These are phyloP conservation scores for Puccinia polysora DNA, from an alignment of 1,284 basidiomycete species.

Conservation along the genomic window DNA sequence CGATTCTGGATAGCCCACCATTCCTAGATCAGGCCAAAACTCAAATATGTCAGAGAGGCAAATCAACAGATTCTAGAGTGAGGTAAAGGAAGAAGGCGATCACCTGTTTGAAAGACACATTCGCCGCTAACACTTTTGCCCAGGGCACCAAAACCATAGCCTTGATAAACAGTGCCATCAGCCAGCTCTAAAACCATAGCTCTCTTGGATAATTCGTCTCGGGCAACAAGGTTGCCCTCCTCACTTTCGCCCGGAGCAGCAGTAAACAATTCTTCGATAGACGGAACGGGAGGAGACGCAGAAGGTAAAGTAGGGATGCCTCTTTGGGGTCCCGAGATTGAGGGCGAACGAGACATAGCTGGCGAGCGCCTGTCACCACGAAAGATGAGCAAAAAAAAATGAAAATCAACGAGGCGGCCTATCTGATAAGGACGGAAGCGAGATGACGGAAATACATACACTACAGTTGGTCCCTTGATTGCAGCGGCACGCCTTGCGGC, in stretches of 20 bases:
- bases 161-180: slow-evolving; percentile 82
- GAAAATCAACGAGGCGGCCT: not conserved
- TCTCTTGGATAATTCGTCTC: slow-evolving; percentile 45
- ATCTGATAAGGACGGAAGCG: not conserved
- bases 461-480: slow-evolving; percentile 42
- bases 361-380: slow-evolving; percentile 28
- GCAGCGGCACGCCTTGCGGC: slow-evolving; percentile 43
- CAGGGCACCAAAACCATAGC: slow-evolving; percentile 88
- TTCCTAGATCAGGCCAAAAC: slow-evolving; percentile 60
- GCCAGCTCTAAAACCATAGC: slow-evolving; percentile 76
- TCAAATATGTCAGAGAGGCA: not conserved
- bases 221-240: slow-evolving; percentile 18
- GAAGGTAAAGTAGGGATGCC: slow-evolving; percentile 35
- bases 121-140: slow-evolving; percentile 89
- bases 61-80: not conserved
- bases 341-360: slow-evolving; percentile 41
- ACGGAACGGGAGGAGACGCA: slow-evolving; percentile 24
- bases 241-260: slow-evolving; percentile 38
- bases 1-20: slow-evolving; percentile 99
- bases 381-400: not conserved
- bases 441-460: slow-evolving; percentile 9
- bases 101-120: slow-evolving; percentile 99
- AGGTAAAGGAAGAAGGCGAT: slow-evolving; percentile 52
- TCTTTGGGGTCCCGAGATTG: slow-evolving; percentile 29
- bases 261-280: slow-evolving; percentile 20